phyloP scores from a whole-genome alignment of 1,139 yeast genomes.

The Spencermartinsiella ligniputridi region DNA sequence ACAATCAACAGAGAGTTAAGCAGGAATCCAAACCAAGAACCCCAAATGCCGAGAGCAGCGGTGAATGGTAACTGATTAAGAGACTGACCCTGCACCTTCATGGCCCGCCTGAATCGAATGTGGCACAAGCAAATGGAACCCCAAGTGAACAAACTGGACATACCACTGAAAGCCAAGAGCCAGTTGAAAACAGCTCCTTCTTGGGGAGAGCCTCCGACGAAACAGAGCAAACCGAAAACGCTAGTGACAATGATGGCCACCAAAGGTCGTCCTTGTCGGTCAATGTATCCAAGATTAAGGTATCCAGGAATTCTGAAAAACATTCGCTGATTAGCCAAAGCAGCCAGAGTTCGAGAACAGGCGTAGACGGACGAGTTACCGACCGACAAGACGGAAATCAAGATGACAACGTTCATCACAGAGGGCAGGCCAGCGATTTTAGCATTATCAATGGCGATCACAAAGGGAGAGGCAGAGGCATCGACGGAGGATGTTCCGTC shows the following conservation, averaged over 20 bases:
- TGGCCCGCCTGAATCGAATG: slow-evolving; percentile 72
- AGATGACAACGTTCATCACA: slow-evolving; percentile 66
- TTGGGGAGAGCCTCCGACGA: slow-evolving; percentile 63
- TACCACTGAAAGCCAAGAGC: slow-evolving; percentile 76
- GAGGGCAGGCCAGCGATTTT: slow-evolving; percentile 59
- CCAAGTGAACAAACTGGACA: slow-evolving; percentile 80
- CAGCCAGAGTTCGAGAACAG: slow-evolving; percentile 74
- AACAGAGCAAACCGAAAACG: slow-evolving; percentile 61
- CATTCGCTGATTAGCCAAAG: slow-evolving; percentile 73
- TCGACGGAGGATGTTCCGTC: slow-evolving; percentile 45
- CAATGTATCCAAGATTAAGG: no score
- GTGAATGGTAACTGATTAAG: slow-evolving; percentile 62
- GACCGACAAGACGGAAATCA: slow-evolving; percentile 62
- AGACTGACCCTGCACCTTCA: slow-evolving; percentile 58
- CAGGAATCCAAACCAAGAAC: slow-evolving; percentile 69
- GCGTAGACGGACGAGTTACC: slow-evolving; percentile 76
- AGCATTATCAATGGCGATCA: slow-evolving; percentile 57
- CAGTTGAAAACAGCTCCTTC: slow-evolving; percentile 68
- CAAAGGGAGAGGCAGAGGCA: slow-evolving; percentile 66
- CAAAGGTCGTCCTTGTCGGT: slow-evolving; percentile 69
- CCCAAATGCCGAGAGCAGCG: slow-evolving; percentile 66
- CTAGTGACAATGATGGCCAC: slow-evolving; percentile 57
- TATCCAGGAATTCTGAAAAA: slow-evolving; percentile 69
- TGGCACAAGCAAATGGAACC: slow-evolving; percentile 68
- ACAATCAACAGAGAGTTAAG: slow-evolving; percentile 46